Percentiles rank a stretch among this genome's conserved stretches.
phyloP scores from a whole-genome alignment of 2,329 filamentous ascomycete species.

The Hymenoscyphus salicellus region DNA sequence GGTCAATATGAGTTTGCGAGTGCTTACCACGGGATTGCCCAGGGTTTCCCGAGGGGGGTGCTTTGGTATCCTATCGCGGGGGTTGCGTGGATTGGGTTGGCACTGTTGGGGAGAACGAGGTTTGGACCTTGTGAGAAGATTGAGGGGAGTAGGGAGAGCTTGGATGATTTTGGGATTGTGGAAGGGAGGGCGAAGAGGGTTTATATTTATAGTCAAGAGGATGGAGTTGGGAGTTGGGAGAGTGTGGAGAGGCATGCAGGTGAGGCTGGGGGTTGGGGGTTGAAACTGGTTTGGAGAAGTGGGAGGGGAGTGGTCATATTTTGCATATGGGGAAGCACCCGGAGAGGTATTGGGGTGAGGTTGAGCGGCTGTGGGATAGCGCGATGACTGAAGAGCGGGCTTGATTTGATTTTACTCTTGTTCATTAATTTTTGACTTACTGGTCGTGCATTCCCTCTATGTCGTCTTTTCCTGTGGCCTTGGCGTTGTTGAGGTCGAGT shows the following conservation, averaged over 20 bases:
- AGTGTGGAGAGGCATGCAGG: conserved; percentile 24
- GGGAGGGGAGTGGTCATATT: conserved; percentile 20
- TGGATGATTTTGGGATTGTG: conserved; percentile 19
- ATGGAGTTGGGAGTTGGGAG: conserved; percentile 18
- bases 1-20: conserved; percentile 11
- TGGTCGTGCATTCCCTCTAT: too few relatives aligned
- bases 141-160: background rate
- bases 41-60: conserved; percentile 7
- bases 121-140: conserved; percentile 12
- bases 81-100: background rate
- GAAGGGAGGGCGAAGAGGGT: conserved; percentile 22
- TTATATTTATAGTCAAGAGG: conserved; percentile 26
- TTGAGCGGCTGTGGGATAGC: conserved; percentile 16
- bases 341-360: conserved; percentile 23
- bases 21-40: conserved; percentile 6
- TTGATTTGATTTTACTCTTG: too few relatives aligned
- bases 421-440: too few relatives aligned
- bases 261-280: conserved; percentile 16
- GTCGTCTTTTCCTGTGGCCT: too few relatives aligned
- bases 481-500: too few relatives aligned
- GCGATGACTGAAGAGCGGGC: too few relatives aligned
- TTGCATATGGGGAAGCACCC: conserved; percentile 21
- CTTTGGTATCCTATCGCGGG: conserved; percentile 10
- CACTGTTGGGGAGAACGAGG: background rate
- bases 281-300: conserved; percentile 14